A percentile compares a stretch with the other conserved stretches of the same genome.
These are phyloP conservation scores for Eucalyptus victrix DNA, from an alignment of 345 rosid genomes.

Conservation along the genomic window DNA sequence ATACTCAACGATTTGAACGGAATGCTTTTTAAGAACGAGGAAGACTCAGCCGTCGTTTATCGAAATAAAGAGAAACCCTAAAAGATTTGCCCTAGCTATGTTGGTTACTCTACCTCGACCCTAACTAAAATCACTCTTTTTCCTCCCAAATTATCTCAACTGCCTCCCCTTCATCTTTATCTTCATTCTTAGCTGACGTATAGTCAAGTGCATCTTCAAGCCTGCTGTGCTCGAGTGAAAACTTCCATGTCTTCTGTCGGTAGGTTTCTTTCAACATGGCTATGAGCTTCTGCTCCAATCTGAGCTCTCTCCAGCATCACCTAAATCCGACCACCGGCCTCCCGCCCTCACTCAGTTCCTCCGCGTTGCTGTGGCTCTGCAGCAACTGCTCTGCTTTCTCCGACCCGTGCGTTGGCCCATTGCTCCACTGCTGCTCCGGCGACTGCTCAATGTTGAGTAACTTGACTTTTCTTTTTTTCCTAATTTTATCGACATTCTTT, in stretches of 20 bases:
- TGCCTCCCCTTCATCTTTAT: not conserved
- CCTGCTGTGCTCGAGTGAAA: not conserved
- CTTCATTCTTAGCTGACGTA: not conserved
- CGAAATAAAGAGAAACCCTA: not conserved
- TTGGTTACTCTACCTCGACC: not conserved
- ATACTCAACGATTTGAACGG: not conserved
- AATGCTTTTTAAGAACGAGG: not conserved
- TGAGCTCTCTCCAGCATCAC: not conserved
- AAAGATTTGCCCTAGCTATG: not conserved
- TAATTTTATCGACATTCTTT: not conserved
- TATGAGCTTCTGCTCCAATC: slow-evolving; percentile 2
- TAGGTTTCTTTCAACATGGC: slow-evolving; percentile 2
- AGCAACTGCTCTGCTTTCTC: not conserved
- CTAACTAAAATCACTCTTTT: not conserved
- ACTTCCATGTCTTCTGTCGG: not conserved
- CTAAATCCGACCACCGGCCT: not conserved
- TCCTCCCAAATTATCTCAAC: not conserved
- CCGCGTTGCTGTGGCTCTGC: not conserved
- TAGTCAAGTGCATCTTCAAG: not conserved
- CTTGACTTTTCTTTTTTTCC: not conserved
- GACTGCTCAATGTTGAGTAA: not conserved
- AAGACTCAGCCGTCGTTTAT: not conserved
- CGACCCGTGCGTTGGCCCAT: not conserved
- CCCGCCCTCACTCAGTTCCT: not conserved
- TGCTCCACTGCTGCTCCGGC: not conserved